Conservation (phyloP, 176 grass and related monocot genomes). For the Areca catechu region DNA sequence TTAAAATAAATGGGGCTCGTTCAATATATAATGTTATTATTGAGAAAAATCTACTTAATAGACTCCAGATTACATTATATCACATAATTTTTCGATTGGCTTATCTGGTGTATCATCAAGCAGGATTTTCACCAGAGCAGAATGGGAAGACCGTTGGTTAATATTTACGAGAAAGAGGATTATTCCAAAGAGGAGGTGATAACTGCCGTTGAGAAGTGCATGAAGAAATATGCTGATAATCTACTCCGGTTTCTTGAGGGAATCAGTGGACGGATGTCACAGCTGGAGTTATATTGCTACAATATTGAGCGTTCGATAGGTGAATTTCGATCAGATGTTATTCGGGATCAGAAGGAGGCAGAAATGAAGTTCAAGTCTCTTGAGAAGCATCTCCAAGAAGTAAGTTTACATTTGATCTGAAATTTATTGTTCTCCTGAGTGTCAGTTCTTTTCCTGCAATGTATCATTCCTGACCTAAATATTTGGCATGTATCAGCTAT, state of each 20-base stretch:
- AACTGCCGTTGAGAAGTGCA: conserved; percentile 69
- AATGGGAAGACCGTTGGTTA: conserved; percentile 49
- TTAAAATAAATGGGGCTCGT: too few relatives aligned
- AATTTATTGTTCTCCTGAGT: neutral
- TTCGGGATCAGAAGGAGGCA: conserved; percentile 55
- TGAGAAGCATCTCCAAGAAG: conserved; percentile 80
- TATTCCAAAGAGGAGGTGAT: conserved; percentile 47
- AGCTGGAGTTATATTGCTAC: conserved; percentile 75
- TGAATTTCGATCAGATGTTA: conserved; percentile 70
- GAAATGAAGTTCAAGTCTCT: conserved; percentile 57
- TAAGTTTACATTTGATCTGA: conserved; percentile 25
- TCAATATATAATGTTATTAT: too few relatives aligned
- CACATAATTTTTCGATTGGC: too few relatives aligned
- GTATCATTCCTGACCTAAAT: too few relatives aligned
- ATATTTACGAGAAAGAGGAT: conserved; percentile 65
- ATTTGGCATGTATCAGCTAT: too few relatives aligned
- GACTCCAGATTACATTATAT: too few relatives aligned
- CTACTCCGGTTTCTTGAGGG: conserved; percentile 74
- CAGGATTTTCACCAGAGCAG: conserved; percentile 67
- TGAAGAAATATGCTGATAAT: conserved; percentile 94
- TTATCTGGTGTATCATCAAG: neutral
- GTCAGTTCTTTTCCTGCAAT: neutral
- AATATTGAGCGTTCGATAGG: conserved; percentile 83
- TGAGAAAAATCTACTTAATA: too few relatives aligned
- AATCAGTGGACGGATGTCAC: conserved; percentile 70